Conservation (phyloP, 805 yeast genomes). For the Danielia oregonensis region DNA sequence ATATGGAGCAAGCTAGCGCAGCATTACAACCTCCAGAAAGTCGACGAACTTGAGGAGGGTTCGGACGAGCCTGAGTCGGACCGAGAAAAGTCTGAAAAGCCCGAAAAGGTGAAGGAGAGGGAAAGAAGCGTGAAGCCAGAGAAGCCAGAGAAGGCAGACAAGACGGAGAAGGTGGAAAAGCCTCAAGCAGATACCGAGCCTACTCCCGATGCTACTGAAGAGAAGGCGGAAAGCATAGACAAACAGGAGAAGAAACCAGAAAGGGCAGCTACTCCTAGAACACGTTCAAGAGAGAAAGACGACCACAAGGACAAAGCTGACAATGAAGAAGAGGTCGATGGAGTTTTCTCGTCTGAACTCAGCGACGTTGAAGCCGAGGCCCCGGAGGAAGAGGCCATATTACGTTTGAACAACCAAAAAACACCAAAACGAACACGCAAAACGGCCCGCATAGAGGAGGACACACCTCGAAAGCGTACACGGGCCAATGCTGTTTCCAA, state of each 20-base stretch:
- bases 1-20: slow-evolving; percentile 54
- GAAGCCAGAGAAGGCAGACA: slow-evolving; percentile 3
- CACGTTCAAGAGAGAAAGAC: slow-evolving; percentile 2
- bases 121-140: slow-evolving; percentile 3
- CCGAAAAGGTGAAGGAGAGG: slow-evolving; percentile 2
- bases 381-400: slow-evolving; percentile 2
- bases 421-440: slow-evolving; percentile 11
- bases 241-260: no score
- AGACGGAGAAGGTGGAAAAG: slow-evolving; percentile 3
- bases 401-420: not conserved
- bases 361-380: slow-evolving; percentile 20
- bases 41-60: slow-evolving; percentile 52
- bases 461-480: slow-evolving; percentile 15
- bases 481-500: slow-evolving; percentile 18
- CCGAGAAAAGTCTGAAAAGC: slow-evolving; percentile 1
- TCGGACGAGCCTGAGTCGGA: slow-evolving; percentile 2
- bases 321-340: slow-evolving; percentile 2
- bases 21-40: slow-evolving; percentile 53
- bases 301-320: slow-evolving; percentile 1
- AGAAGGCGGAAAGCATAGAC: slow-evolving; percentile 1
- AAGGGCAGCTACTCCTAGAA: no score
- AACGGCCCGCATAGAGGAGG: slow-evolving; percentile 5
- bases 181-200: no score
- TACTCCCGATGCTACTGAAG: no score
- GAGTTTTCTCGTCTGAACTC: slow-evolving; percentile 15